These are phyloP conservation scores for Phytophthora brassicae DNA, from an alignment of 352 stramenopile species.

Conservation along the genomic window DNA sequence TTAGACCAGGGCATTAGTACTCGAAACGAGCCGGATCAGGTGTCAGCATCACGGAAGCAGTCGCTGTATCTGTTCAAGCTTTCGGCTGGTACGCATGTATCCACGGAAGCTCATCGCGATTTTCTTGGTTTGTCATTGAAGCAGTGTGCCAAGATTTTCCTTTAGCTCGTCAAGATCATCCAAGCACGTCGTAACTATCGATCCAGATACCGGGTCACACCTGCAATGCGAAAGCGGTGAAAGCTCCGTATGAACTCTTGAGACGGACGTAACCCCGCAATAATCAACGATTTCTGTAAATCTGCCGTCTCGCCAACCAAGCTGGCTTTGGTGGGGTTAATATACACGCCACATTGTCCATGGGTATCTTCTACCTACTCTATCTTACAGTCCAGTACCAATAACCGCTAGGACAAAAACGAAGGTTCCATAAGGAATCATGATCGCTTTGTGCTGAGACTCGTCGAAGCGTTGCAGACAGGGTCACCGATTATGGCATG, in stretches of 20 bases:
- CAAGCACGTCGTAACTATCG: slow-evolving; percentile 46
- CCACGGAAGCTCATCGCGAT: slow-evolving; percentile 35
- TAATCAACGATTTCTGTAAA: slow-evolving; percentile 71
- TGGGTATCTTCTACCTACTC: slow-evolving; percentile 88
- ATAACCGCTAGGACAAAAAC: slow-evolving; percentile 83
- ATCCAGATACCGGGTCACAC: slow-evolving; percentile 25
- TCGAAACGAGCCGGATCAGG: slow-evolving; percentile 26
- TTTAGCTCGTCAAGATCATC: slow-evolving; percentile 44
- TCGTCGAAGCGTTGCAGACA: slow-evolving; percentile 57
- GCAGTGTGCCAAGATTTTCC: slow-evolving; percentile 52
- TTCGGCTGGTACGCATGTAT: slow-evolving; percentile 55
- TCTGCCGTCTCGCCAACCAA: slow-evolving; percentile 56
- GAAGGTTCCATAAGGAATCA: slow-evolving; percentile 84
- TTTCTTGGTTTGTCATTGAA: slow-evolving; percentile 56
- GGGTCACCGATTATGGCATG: too few species aligned
- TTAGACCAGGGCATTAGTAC: slow-evolving; percentile 46
- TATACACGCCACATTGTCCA: slow-evolving; percentile 86
- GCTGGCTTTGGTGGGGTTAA: slow-evolving; percentile 63
- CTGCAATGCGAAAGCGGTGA: slow-evolving; percentile 23
- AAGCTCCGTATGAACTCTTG: slow-evolving; percentile 39
- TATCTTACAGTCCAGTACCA: slow-evolving; percentile 71
- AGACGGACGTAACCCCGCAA: slow-evolving; percentile 62
- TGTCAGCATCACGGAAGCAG: slow-evolving; percentile 35
- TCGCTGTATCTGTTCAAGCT: slow-evolving; percentile 34
- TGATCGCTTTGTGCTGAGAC: slow-evolving; percentile 60